Evolutionary conservation across 257 asterid genomes (phyloP).

Genomic region (Thymus mandschuricus): DNA sequence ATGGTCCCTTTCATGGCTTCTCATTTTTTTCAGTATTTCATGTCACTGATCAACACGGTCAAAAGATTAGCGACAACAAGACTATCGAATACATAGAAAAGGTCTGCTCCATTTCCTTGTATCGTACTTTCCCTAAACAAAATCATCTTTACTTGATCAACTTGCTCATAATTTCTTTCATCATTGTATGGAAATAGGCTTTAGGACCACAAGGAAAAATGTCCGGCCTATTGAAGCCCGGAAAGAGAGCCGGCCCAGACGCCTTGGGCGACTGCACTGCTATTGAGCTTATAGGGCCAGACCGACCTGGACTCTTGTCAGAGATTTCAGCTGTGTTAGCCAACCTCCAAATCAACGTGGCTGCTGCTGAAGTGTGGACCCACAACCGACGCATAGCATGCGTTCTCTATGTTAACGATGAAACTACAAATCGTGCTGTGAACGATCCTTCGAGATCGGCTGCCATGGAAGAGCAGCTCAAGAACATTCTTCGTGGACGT

Average conservation of each 20-base stretch:
- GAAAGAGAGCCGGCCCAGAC: slow-evolving; percentile 65
- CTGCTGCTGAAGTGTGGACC: slow-evolving; percentile 98
- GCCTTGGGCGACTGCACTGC: slow-evolving; percentile 73
- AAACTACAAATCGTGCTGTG: slow-evolving; percentile 53
- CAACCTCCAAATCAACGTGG: slow-evolving; percentile 74
- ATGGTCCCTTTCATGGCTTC: slow-evolving; percentile 15
- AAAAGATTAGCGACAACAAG: slow-evolving; percentile 66
- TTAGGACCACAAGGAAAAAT: slow-evolving; percentile 85
- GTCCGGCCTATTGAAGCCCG: slow-evolving; percentile 66
- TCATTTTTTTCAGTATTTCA: slow-evolving; percentile 72
- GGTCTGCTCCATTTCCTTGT: slow-evolving; percentile 46
- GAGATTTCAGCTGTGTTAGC: slow-evolving; percentile 90
- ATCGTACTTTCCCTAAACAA: slow-evolving; percentile 1
- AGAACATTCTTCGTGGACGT: slow-evolving; percentile 64
- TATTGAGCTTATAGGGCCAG: slow-evolving; percentile 85
- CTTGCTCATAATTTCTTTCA: slow-evolving; percentile 25
- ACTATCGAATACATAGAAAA: slow-evolving; percentile 83
- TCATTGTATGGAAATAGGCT: slow-evolving; percentile 48
- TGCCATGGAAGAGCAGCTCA: slow-evolving; percentile 79
- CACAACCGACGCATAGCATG: slow-evolving; percentile 92
- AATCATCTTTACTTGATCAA: slow-evolving; percentile 11
- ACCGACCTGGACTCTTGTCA: slow-evolving; percentile 89
- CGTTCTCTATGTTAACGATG: slow-evolving; percentile 75
- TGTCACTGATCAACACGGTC: slow-evolving; percentile 94
- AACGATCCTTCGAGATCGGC: slow-evolving; percentile 72